Evolutionary conservation across 1,284 basidiomycete species (phyloP).

Genomic region (Tilletia caries): DNA sequence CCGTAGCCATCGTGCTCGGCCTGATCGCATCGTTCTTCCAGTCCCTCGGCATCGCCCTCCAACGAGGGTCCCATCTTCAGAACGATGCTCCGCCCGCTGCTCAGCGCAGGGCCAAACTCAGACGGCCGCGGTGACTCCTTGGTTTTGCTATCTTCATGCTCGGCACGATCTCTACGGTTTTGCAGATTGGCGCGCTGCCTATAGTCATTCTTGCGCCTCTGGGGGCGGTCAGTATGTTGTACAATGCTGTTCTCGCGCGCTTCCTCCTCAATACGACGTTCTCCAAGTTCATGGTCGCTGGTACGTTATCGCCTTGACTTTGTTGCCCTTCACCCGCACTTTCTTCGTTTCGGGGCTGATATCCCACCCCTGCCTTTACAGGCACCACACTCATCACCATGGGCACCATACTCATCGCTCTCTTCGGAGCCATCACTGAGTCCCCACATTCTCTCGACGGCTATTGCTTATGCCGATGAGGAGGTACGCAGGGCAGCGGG

Average conservation of each 20-base stretch:
- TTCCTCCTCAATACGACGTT: conserved; percentile 81
- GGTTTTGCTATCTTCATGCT: conserved; percentile 67
- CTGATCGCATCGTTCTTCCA: conserved; percentile 85
- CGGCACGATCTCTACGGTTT: conserved; percentile 83
- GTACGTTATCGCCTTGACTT: no score
- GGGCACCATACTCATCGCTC: conserved; percentile 82
- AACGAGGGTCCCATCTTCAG: conserved; percentile 87
- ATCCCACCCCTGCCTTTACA: background rate
- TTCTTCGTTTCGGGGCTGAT: no score
- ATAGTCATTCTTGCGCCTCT: conserved; percentile 62
- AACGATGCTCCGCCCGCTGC: conserved; percentile 70
- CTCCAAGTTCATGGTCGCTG: conserved; percentile 76
- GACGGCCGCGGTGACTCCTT: conserved; percentile 46
- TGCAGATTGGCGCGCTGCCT: conserved; percentile 83
- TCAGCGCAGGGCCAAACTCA: conserved; percentile 38
- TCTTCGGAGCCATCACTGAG: conserved; percentile 90
- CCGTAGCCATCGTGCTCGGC: conserved; percentile 61
- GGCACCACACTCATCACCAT: conserved; percentile 79
- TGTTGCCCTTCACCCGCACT: no score
- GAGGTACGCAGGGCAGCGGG: conserved; percentile 18
- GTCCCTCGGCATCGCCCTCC: conserved; percentile 82
- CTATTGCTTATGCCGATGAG: conserved; percentile 34
- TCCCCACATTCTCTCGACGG: conserved; percentile 79
- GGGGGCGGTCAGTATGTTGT: conserved; percentile 83
- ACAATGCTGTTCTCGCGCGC: conserved; percentile 89